Evolutionary conservation across 1,139 yeast genomes (phyloP).

Genomic region (Wickerhamomyces sp.): DNA sequence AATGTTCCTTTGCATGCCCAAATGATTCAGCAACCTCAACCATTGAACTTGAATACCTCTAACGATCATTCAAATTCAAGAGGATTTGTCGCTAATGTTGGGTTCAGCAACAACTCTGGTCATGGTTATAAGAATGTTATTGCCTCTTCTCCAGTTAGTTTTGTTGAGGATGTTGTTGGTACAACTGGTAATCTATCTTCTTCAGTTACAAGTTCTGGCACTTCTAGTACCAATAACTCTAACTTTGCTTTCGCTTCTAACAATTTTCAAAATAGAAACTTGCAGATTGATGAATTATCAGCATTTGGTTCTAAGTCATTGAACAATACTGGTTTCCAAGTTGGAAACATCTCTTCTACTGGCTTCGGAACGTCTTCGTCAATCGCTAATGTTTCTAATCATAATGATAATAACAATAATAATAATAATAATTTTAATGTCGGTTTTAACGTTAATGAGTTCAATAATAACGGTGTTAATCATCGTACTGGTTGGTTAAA

Average conservation of each 20-base stretch:
- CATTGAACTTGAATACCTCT: background rate
- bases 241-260: slow-evolving; percentile 1
- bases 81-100: background rate
- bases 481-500: slow-evolving; percentile 22
- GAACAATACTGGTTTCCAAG: background rate
- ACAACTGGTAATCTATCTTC: slow-evolving; percentile 16
- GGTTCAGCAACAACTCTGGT: background rate
- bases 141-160: slow-evolving; percentile 18
- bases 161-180: slow-evolving; percentile 10
- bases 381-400: background rate
- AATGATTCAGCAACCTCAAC: slow-evolving; percentile 6
- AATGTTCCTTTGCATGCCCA: background rate
- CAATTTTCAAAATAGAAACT: background rate
- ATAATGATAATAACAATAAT: background rate
- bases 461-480: slow-evolving; percentile 4
- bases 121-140: slow-evolving; percentile 1
- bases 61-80: background rate
- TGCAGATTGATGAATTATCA: background rate
- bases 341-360: background rate
- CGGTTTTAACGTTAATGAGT: slow-evolving; percentile 8
- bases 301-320: background rate
- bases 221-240: slow-evolving; percentile 13
- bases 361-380: background rate
- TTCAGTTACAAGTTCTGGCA: slow-evolving; percentile 21
- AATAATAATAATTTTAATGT: background rate